These are phyloP conservation scores for Trametopsis cervina DNA, from an alignment of 768 basidiomycete species.

Conservation along the genomic window DNA sequence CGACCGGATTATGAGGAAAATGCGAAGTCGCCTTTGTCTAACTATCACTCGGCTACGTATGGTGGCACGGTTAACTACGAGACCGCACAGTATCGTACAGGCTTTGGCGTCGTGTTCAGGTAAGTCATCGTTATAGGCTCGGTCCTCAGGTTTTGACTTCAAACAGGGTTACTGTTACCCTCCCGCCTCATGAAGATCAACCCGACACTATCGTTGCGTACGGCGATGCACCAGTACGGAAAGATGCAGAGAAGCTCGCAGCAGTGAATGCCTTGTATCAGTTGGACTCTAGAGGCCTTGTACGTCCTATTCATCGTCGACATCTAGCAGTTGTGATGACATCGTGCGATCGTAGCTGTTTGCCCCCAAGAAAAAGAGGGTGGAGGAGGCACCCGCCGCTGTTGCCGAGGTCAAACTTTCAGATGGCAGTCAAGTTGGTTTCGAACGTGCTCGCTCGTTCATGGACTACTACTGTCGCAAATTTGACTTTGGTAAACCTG, in stretches of 20 bases:
- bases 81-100: conserved; percentile 23
- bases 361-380: conserved; percentile 11
- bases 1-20: conserved; percentile 31
- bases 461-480: conserved; percentile 93
- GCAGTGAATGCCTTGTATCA: conserved; percentile 71
- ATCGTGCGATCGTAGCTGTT: neutral
- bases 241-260: conserved; percentile 69
- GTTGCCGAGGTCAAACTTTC: conserved; percentile 35
- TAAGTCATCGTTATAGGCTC: conserved; percentile 18
- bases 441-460: conserved; percentile 76
- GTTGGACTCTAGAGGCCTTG: conserved; percentile 53
- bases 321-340: neutral
- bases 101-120: conserved; percentile 38
- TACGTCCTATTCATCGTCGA: conserved; percentile 31
- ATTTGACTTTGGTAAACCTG: conserved; percentile 68
- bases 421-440: conserved; percentile 56
- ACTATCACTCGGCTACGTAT: conserved; percentile 25
- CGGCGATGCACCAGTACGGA: conserved; percentile 42
- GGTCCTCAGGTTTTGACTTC: neutral
- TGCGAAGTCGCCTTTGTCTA: conserved; percentile 47
- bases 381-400: neutral
- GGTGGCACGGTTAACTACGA: conserved; percentile 23
- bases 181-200: conserved; percentile 8
- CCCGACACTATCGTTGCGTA: conserved; percentile 9
- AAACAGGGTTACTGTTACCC: conserved; percentile 34